phyloP scores from a whole-genome alignment of 169 alveolate species.

The Perkinsus olseni region DNA sequence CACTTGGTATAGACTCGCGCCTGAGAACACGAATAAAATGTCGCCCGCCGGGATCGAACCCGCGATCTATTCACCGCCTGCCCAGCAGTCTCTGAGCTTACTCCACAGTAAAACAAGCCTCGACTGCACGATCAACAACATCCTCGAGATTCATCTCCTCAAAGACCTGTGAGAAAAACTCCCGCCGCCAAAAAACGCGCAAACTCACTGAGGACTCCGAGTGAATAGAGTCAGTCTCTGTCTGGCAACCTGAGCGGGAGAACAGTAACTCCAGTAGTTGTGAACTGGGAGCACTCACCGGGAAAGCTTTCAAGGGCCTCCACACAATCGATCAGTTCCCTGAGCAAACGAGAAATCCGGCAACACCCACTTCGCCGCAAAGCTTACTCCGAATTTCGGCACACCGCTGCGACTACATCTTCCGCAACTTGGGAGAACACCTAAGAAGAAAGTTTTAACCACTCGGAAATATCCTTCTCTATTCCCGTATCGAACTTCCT shows the following conservation, averaged over 20 bases:
- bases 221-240: not conserved
- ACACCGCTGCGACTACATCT: too few species aligned
- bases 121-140: not conserved
- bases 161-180: not conserved
- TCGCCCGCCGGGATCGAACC: not conserved
- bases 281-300: not conserved
- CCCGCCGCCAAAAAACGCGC: not conserved
- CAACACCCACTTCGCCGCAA: too few species aligned
- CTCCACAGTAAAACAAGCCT: not conserved
- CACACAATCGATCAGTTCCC: too few species aligned
- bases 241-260: not conserved
- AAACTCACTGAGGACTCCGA: not conserved
- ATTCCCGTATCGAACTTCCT: too few species aligned
- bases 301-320: not conserved
- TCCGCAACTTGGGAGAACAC: too few species aligned
- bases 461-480: too few species aligned
- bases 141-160: not conserved
- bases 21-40: not conserved
- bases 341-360: too few species aligned
- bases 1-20: not conserved
- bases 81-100: too few species aligned
- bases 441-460: too few species aligned
- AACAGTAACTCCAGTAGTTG: not conserved
- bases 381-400: too few species aligned
- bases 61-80: not conserved